Evolutionary conservation across 768 basidiomycete species (phyloP).

Genomic region (Clathrus columnatus): DNA sequence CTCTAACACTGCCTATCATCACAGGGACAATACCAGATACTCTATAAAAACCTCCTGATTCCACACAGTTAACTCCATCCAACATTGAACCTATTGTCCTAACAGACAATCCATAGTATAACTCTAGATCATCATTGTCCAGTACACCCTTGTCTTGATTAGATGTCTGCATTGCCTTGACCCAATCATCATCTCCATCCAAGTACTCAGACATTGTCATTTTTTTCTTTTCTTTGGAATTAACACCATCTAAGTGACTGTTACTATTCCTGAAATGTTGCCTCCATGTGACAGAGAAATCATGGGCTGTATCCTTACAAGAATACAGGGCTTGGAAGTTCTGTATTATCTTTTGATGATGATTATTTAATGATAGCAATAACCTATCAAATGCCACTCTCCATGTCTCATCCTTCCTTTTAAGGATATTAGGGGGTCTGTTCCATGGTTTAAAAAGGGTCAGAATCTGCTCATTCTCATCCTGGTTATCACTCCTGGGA

Average conservation of each 20-base stretch:
- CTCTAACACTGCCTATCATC: too few species aligned
- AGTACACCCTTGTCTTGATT: not conserved
- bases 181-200: not conserved
- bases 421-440: not conserved
- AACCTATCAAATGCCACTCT: not conserved
- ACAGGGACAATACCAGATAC: too few species aligned
- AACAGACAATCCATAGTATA: too few species aligned
- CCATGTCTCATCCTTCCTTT: not conserved
- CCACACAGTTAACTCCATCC: too few species aligned
- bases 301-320: not conserved
- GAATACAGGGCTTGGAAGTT: not conserved
- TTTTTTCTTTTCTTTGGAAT: not conserved
- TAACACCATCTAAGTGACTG: too few species aligned
- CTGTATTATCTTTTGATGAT: not conserved
- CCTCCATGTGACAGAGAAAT: not conserved
- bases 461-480: not conserved
- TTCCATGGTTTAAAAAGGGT: conserved; percentile 4
- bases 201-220: not conserved
- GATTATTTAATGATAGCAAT: not conserved
- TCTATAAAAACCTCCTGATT: too few species aligned
- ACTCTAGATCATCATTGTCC: not conserved
- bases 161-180: not conserved
- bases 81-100: too few species aligned
- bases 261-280: too few species aligned
- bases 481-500: not conserved